phyloP scores from a whole-genome alignment of 805 yeast species.

The Brettanomyces naardenensis region DNA sequence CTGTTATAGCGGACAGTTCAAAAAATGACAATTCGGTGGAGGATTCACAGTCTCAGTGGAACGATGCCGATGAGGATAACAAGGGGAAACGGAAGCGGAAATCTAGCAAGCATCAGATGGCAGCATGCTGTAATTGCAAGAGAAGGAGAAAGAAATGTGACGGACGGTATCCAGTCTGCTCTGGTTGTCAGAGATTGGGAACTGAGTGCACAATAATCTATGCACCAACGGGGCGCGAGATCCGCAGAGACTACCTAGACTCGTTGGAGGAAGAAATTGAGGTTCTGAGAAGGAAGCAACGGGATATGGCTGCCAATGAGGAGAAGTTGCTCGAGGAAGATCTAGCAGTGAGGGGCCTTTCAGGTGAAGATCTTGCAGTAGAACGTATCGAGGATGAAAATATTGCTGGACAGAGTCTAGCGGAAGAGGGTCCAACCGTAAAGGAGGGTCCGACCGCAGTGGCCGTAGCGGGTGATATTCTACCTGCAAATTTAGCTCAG shows the following conservation, averaged over 20 bases:
- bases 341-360: too few species aligned
- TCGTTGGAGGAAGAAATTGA: slow-evolving; percentile 30
- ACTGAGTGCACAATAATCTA: slow-evolving; percentile 39
- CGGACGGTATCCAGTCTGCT: slow-evolving; percentile 41
- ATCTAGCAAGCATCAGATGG: slow-evolving; percentile 23
- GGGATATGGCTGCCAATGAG: too few species aligned
- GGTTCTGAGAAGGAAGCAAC: neutral
- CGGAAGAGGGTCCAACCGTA: too few species aligned
- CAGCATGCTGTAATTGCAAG: slow-evolving; percentile 46
- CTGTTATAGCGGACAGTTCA: too few species aligned
- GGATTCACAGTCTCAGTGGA: too few species aligned
- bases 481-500: slow-evolving; percentile 17
- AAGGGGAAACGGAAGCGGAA: neutral
- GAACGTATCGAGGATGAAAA: neutral
- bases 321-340: too few species aligned
- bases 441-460: slow-evolving; percentile 25
- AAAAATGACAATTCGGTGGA: too few species aligned
- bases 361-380: too few species aligned
- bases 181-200: slow-evolving; percentile 32
- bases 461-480: slow-evolving; percentile 23
- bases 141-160: slow-evolving; percentile 42
- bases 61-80: too few species aligned
- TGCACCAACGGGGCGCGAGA: slow-evolving; percentile 39
- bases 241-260: slow-evolving; percentile 38
- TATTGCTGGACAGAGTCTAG: neutral